phyloP scores from a whole-genome alignment of 2,329 filamentous ascomycete species.

The Xylaria sp. region DNA sequence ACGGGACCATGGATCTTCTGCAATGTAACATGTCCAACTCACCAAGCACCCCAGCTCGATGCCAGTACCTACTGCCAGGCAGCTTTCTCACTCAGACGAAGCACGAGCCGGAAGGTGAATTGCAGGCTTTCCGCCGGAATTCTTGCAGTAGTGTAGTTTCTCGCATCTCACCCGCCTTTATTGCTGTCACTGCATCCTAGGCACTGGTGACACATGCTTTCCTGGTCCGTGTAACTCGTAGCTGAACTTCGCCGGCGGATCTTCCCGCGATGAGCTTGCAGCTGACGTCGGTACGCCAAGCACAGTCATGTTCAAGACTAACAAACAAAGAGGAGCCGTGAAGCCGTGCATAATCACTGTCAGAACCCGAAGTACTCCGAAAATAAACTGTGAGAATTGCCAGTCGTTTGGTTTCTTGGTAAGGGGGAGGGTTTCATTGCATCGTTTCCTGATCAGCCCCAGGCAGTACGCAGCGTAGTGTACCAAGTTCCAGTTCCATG shows the following conservation, averaged over 20 bases:
- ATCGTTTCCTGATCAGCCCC: conserved; percentile 24
- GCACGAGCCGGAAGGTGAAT: conserved; percentile 17
- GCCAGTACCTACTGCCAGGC: not conserved
- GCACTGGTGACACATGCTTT: not conserved
- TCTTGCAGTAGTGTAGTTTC: not conserved
- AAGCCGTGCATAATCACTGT: conserved; percentile 18
- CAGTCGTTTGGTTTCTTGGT: not conserved
- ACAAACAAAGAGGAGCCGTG: conserved; percentile 26
- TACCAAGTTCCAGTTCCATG: conserved; percentile 9
- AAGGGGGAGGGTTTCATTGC: conserved; percentile 19
- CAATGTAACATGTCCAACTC: conserved; percentile 24
- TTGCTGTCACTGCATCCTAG: not conserved
- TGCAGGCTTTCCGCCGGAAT: conserved; percentile 3
- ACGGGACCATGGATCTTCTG: conserved; percentile 23
- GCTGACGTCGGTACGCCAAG: conserved; percentile 21
- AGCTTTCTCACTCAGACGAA: not conserved
- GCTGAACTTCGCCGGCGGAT: conserved; percentile 19
- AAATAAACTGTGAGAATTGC: conserved; percentile 1
- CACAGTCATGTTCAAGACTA: conserved; percentile 18
- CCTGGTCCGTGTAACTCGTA: not conserved
- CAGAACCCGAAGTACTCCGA: conserved; percentile 1
- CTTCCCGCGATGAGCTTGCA: conserved; percentile 24
- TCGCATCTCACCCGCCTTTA: not conserved
- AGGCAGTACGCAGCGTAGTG: conserved; percentile 1
- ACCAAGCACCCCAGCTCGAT: conserved; percentile 14